Conservation (phyloP, 768 basidiomycete species). For the Tulasnella sp. region DNA sequence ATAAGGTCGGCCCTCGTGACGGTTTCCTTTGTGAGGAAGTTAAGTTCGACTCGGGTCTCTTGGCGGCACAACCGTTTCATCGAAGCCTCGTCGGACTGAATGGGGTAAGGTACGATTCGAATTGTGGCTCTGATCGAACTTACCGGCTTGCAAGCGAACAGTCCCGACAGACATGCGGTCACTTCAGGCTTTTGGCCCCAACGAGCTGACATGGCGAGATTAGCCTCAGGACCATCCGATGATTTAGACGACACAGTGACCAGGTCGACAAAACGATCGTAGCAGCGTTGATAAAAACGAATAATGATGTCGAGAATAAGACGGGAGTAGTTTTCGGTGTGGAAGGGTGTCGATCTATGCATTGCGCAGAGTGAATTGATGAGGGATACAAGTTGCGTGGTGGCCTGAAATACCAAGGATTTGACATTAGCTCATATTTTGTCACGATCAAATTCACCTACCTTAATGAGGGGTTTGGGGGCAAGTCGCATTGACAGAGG, state of each 20-base stretch:
- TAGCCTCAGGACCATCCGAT: conserved; percentile 10
- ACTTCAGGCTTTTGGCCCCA: conserved; percentile 87
- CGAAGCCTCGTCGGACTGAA: conserved; percentile 42
- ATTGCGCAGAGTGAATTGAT: conserved; percentile 90
- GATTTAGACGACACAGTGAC: conserved; percentile 44
- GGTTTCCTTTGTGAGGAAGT: conserved; percentile 52
- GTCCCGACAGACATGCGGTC: conserved; percentile 64
- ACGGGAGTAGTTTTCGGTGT: conserved; percentile 90
- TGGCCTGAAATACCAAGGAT: conserved; percentile 53
- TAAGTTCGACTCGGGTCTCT: conserved; percentile 75
- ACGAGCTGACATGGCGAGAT: conserved; percentile 41
- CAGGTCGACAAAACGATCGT: conserved; percentile 76
- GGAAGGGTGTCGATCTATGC: conserved; percentile 88
- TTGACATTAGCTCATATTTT: neutral
- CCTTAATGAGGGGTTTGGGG: conserved; percentile 73
- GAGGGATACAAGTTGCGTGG: conserved; percentile 77
- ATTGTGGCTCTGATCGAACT: conserved; percentile 32
- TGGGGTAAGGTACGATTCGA: conserved; percentile 13
- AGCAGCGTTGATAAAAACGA: conserved; percentile 93
- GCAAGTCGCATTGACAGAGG: conserved; percentile 60
- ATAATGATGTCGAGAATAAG: conserved; percentile 90
- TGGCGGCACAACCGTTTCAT: conserved; percentile 57
- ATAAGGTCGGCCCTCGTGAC: conserved; percentile 66
- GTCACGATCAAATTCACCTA: conserved; percentile 34
- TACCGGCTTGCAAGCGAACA: conserved; percentile 50